Evolutionary conservation across 2,329 filamentous ascomycete species (phyloP).

Genomic region (Malbranchea cinnamomea): DNA sequence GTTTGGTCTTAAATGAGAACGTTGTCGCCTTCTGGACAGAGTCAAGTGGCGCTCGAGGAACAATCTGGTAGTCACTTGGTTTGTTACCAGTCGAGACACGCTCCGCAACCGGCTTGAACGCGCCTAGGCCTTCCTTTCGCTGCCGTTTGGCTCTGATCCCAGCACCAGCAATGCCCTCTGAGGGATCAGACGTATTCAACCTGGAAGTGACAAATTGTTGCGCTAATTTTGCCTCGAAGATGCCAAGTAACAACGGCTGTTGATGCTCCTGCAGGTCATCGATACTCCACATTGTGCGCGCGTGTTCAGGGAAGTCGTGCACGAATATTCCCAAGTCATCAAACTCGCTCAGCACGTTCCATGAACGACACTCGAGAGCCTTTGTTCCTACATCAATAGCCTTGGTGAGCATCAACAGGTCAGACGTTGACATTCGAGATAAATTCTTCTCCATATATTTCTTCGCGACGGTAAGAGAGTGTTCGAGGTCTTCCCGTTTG

Average conservation of each 20-base stretch:
- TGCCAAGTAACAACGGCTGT: slow-evolving; percentile 40
- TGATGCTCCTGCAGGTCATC: slow-evolving; percentile 26
- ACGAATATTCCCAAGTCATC: slow-evolving; percentile 70
- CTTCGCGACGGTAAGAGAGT: slow-evolving; percentile 49
- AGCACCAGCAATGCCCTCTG: slow-evolving; percentile 25
- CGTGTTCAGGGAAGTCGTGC: slow-evolving; percentile 47
- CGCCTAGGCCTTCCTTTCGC: slow-evolving; percentile 11
- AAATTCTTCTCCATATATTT: slow-evolving; percentile 51
- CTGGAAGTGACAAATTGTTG: slow-evolving; percentile 37
- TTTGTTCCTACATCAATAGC: slow-evolving; percentile 51
- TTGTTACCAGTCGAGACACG: slow-evolving; percentile 3
- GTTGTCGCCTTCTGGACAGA: slow-evolving; percentile 15
- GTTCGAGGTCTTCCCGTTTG: slow-evolving; percentile 44
- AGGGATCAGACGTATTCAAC: slow-evolving; percentile 21
- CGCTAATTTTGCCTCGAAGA: slow-evolving; percentile 40
- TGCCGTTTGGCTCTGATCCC: slow-evolving; percentile 24
- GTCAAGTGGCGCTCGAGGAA: slow-evolving; percentile 15
- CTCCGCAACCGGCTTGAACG: slow-evolving; percentile 1
- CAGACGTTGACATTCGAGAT: slow-evolving; percentile 43
- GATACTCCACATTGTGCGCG: slow-evolving; percentile 53
- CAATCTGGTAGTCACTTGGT: slow-evolving; percentile 12
- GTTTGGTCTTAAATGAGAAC: slow-evolving; percentile 13
- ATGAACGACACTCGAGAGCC: slow-evolving; percentile 46
- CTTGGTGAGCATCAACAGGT: slow-evolving; percentile 44
- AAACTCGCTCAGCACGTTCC: slow-evolving; percentile 49